phyloP scores from a whole-genome alignment of 129 eudicot genomes.

The Lactuca saligna region DNA sequence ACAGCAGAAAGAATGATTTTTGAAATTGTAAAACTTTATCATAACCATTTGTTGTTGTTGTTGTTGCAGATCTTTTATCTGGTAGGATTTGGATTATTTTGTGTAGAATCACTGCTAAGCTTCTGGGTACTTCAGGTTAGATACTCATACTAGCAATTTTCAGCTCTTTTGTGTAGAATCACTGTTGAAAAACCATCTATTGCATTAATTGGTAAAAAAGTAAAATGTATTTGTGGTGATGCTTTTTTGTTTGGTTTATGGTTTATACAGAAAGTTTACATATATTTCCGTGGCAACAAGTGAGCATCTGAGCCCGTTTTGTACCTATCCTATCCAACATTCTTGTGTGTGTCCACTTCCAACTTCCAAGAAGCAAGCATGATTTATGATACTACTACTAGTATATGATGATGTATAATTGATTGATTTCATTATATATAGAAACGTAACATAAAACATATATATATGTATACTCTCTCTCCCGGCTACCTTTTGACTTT shows the following conservation, averaged over 20 bases:
- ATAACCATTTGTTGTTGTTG: conserved; percentile 8
- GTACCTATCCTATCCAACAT: conserved; percentile 10
- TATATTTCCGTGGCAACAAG: conserved; percentile 87
- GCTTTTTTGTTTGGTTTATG: background rate
- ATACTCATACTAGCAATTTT: background rate
- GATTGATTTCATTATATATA: conserved; percentile 7
- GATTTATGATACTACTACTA: background rate
- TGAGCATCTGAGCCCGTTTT: conserved; percentile 27
- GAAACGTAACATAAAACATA: conserved; percentile 26
- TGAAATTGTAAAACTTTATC: background rate
- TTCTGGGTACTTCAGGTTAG: conserved; percentile 99
- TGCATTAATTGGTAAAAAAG: background rate
- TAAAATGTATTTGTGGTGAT: background rate
- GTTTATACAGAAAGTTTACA: conserved; percentile 77
- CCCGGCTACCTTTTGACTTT: conserved; percentile 10
- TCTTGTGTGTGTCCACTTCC: conserved; percentile 13
- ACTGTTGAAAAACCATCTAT: too few relatives aligned
- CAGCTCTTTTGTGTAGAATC: background rate
- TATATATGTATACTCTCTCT: background rate
- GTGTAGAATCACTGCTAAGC: conserved; percentile 87
- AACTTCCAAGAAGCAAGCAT: background rate
- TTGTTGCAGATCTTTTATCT: conserved; percentile 74
- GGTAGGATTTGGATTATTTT: conserved; percentile 82
- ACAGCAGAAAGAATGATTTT: background rate
- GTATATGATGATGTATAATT: conserved; percentile 27